These are phyloP conservation scores for Trichoderma guizhouense DNA, from an alignment of 2,329 filamentous ascomycete species.

Conservation along the genomic window DNA sequence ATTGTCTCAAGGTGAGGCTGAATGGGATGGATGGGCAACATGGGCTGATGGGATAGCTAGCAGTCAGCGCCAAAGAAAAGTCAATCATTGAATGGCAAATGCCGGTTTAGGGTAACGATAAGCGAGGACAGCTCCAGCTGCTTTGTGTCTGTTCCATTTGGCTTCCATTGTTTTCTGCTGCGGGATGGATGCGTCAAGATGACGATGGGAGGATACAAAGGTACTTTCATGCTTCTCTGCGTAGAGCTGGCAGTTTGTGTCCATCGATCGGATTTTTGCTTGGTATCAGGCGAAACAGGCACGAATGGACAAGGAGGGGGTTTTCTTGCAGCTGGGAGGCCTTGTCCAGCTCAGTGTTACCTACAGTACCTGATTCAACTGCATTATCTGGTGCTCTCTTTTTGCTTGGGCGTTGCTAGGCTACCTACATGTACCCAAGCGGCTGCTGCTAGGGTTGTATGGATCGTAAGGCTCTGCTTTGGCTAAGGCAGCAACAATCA, in stretches of 20 bases:
- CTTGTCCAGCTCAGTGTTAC: background rate
- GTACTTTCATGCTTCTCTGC: background rate
- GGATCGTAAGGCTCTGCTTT: background rate
- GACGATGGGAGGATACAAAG: constrained; percentile 4
- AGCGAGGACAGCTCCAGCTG: background rate
- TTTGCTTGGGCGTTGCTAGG: background rate
- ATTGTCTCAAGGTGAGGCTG: background rate
- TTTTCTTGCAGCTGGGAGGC: background rate
- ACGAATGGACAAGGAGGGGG: background rate
- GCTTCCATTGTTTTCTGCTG: background rate
- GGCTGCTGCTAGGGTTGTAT: background rate
- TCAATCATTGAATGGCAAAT: background rate
- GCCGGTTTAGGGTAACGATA: background rate
- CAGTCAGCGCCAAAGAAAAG: background rate
- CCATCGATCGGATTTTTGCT: constrained; percentile 6
- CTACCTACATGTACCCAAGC: background rate
- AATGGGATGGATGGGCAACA: background rate
- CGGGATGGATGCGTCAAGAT: constrained; percentile 8
- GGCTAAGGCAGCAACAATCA: background rate
- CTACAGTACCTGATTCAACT: background rate
- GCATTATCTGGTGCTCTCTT: background rate
- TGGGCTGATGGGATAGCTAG: background rate
- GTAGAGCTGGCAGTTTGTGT: background rate
- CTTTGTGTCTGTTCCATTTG: background rate
- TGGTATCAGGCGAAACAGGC: background rate